phyloP scores from a whole-genome alignment of 805 yeast genomes.

The Candida stauntonica region DNA sequence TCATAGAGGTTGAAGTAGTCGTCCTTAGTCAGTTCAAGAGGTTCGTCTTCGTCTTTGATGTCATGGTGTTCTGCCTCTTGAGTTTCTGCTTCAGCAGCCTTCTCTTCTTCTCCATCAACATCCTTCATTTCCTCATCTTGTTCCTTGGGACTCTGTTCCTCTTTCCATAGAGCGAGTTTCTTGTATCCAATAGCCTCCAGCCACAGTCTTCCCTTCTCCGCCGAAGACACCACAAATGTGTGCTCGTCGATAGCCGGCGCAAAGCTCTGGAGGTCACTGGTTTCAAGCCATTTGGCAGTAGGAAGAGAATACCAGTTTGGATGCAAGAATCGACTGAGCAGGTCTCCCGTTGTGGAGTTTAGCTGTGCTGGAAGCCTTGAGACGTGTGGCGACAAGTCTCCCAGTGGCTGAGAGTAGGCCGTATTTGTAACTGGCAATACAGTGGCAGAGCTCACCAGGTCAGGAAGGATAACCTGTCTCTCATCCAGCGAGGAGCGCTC shows the following conservation, averaged over 20 bases:
- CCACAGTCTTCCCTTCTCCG: constrained; percentile 49
- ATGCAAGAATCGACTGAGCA: constrained; percentile 50
- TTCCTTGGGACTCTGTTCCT: constrained; percentile 11
- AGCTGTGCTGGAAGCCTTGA: constrained; percentile 16
- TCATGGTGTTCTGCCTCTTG: constrained; percentile 8
- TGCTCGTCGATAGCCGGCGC: constrained; percentile 65
- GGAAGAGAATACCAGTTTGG: constrained; percentile 65
- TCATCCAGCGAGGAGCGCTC: constrained; percentile 72
- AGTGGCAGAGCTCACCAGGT: constrained; percentile 61
- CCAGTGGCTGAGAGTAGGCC: constrained; percentile 23
- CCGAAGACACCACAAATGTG: constrained; percentile 47
- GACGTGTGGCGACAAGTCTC: constrained; percentile 26
- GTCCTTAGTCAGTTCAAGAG: constrained; percentile 9
- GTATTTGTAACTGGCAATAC: constrained; percentile 50
- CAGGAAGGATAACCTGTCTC: constrained; percentile 63
- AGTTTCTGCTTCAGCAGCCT: not conserved
- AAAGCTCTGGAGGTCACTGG: constrained; percentile 46
- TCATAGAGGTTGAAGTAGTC: constrained; percentile 33
- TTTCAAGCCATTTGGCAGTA: constrained; percentile 60
- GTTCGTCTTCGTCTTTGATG: constrained; percentile 9
- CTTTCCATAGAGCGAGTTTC: constrained; percentile 26
- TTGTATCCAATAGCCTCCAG: constrained; percentile 48
- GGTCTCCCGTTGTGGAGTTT: constrained; percentile 39
- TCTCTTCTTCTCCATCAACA: not conserved
- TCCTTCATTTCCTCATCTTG: constrained; percentile 17